Percentiles rank a stretch among this genome's conserved stretches.
phyloP scores from a whole-genome alignment of 139 green algal genomes.

The Coccomyxa sp. region DNA sequence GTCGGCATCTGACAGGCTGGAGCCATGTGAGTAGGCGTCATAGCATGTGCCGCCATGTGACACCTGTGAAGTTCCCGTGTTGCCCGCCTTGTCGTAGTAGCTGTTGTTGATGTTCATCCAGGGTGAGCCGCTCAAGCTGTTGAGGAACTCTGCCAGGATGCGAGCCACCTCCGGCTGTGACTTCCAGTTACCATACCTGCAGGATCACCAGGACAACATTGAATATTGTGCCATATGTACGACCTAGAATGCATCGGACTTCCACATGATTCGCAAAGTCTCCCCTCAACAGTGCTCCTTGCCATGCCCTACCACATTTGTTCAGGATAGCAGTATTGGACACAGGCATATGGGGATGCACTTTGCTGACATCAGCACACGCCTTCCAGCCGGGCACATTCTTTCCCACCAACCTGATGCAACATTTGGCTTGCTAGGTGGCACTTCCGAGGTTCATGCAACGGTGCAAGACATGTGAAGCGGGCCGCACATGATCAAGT shows the following conservation, averaged over 20 bases:
- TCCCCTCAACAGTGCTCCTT: not conserved
- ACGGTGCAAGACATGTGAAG: not conserved
- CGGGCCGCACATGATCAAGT: not conserved
- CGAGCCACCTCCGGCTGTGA: not conserved
- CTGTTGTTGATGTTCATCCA: slow-evolving; percentile 5
- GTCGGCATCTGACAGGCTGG: not conserved
- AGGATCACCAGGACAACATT: not conserved
- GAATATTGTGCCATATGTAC: not conserved
- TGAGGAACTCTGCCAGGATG: not conserved
- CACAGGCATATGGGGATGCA: too few species aligned
- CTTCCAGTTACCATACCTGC: not conserved
- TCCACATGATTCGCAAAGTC: not conserved
- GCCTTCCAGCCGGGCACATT: not conserved
- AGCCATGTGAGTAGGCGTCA: not conserved
- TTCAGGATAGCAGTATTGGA: not conserved
- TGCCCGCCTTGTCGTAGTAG: not conserved
- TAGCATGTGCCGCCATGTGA: slow-evolving; percentile 1
- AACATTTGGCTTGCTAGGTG: not conserved
- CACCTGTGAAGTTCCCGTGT: not conserved
- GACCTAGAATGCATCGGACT: not conserved
- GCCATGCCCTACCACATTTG: not conserved
- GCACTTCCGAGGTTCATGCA: not conserved
- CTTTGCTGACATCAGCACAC: not conserved
- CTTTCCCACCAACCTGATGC: not conserved
- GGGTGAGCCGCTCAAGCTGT: not conserved